A percentile compares a stretch with the other conserved stretches of the same genome.
These are phyloP conservation scores for Xylariaceae sp. DNA, from an alignment of 2,329 filamentous ascomycete genomes.

Conservation along the genomic window DNA sequence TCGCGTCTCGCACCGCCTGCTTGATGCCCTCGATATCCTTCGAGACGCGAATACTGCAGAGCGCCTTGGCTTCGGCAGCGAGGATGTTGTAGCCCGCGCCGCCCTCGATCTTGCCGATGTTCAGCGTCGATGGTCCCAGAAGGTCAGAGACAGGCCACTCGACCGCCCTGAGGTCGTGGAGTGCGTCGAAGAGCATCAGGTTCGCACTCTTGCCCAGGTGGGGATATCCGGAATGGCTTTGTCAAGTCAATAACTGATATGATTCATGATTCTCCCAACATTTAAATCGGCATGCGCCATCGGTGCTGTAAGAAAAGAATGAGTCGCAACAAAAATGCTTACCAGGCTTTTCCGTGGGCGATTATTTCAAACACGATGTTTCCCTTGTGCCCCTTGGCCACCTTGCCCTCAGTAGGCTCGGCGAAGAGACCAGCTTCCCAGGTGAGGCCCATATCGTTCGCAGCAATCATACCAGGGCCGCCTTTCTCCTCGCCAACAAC, in stretches of 20 bases:
- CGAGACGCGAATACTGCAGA: constrained; percentile 38
- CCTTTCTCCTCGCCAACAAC: constrained; percentile 49
- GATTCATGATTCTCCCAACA: not conserved
- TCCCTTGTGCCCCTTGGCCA: constrained; percentile 51
- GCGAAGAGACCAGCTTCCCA: constrained; percentile 48
- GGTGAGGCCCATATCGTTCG: constrained; percentile 37
- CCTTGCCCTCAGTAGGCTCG: constrained; percentile 50
- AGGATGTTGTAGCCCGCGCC: constrained; percentile 38
- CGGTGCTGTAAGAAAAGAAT: not conserved
- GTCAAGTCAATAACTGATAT: not conserved
- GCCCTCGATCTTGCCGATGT: constrained; percentile 37
- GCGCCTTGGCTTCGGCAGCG: constrained; percentile 35
- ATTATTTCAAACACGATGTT: constrained; percentile 32
- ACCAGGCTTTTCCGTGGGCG: constrained; percentile 28
- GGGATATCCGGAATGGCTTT: constrained; percentile 35
- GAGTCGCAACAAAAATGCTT: not conserved
- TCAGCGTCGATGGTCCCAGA: constrained; percentile 37
- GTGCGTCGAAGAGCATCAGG: constrained; percentile 30
- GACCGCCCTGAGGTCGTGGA: constrained; percentile 31
- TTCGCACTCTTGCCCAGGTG: constrained; percentile 33
- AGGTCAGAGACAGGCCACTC: constrained; percentile 34
- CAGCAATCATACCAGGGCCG: constrained; percentile 51
- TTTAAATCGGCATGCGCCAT: not conserved
- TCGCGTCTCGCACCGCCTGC: constrained; percentile 30
- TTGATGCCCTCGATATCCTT: constrained; percentile 34